Base-by-base conservation (phyloP, 305 asterid genomes). In the Fraxinus ornus region DNA sequence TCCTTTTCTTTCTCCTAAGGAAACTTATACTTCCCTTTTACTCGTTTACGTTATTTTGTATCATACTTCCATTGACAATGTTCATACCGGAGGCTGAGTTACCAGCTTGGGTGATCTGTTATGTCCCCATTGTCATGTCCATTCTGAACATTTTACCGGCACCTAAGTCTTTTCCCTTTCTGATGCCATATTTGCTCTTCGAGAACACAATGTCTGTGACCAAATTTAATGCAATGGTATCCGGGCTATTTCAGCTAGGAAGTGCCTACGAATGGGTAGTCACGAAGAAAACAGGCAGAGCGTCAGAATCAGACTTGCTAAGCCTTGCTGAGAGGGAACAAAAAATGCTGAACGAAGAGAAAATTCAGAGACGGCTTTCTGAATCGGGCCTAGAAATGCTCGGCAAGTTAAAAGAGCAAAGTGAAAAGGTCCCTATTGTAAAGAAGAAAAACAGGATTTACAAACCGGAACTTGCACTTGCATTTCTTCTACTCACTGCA, bases 161-260 rank as follows among this genome's bases (percentile, higher is more conserved):
- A 0, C 98, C 98, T 2, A 94, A 92, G 78, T 91, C 99, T 1
- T 93, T 95, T 93, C 99, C 99, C 0, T 95, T 95, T 35, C 89
- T 95, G 78, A 91, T 95, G 91, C 99, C 99, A n/a, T 95, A 95
- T 88, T 88, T 95, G 1, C 93, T 95, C 82, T 95, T 95, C 17
- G 99, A 94, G 84, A 95, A 95, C 94, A 95, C 99, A 33, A 95
- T 94, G 99, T 95, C 99, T 0, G 99, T 95, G 64, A 95, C 99
- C 9, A 95, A 95, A 78, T 95, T 95, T 93, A 94, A 95, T 22
- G 99, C 99, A 7, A 95, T 95, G 99, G 75, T 95, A 70, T 95
- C 99, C 0, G 98, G 99, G 71, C 88, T 95, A 13, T 95, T 95
- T 75, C 98, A 95, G 86, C 94, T 95, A 0, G 98, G 98, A 17